Evolutionary conservation across 2,329 filamentous ascomycete genomes (phyloP), one percentile per base, ranked within the genome.

Genomic region (Byssothecium circinans): DNA sequence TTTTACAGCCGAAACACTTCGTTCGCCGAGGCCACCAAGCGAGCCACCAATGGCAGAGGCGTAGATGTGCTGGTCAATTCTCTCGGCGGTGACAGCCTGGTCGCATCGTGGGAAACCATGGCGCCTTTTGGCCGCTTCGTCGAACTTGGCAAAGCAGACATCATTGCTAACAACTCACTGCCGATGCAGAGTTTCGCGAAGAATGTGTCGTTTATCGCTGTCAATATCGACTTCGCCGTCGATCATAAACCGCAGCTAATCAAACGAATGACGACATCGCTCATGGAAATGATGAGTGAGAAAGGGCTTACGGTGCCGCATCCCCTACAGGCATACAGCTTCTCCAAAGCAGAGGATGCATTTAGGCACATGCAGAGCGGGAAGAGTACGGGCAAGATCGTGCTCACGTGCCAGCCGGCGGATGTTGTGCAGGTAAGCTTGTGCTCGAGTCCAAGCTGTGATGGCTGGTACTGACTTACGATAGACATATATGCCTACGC

Each of bases 81-180:
- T 6, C 20, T 54, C 5, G 41, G 52, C 12, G 67, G 65, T 3
- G 56, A 64, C 11, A 32, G 12, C 3, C 30, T 53, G 11, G 39
- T 39, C 7, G 37, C 35, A 0, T 74, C 70, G 0, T 81, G 74
- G 75, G 53, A 67, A 6, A 76, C 73, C 36, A 62, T 80, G 1
- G 75, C 75, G 0, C 40, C 49, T 14, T 53, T 41, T 34, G 56
- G 56, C 10, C 37, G 41, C 5, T 41, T 56, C 19, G 25, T 56
- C n/a, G 53, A 58, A 33, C 36, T 58, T 34, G 53, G 56, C 2
- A 52, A 51, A 30, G 20, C 23, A n/a, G 56, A 58, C 17, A 51
- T 58, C 30, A 41, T 34, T 11, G 30, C 38, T 11, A 52, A 56
- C 17, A 38, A 45, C 0, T 19, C 30, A 7, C 23, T 58, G 2